Evolutionary conservation across 768 basidiomycete species (phyloP), one percentile per base, ranked within the genome.

Genomic region (Trametes cubensis): DNA sequence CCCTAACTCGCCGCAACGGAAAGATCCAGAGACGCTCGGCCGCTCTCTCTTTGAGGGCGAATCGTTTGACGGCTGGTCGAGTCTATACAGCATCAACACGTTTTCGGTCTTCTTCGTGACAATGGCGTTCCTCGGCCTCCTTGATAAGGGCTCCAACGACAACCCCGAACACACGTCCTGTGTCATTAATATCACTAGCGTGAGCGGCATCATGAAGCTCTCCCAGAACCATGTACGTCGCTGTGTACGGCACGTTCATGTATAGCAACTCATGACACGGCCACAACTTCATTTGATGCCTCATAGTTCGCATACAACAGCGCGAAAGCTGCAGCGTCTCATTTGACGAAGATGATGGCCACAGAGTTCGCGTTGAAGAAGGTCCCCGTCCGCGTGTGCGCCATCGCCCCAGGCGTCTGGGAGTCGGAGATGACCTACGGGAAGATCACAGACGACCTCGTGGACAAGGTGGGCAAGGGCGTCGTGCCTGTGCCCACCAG

Each of bases 31-130:
- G 61, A 81, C 87, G 6, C 71, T 92, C 8, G 84, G 92, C 11
- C 80, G 74, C n/a, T 83, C 87, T 10, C 73, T 93, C 42, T 94
- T 94, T 71, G 76, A 85, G 41, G 84, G 83, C 63, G 88, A 90
- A 64, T 79, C 81, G 4, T 81, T 84, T 59, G 83, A 85, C 21
- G 77, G 74, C 42, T 93, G 91, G 91, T 72, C 77, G 0, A 73
- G 83, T 41, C 72, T 90, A 17, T 92, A 84, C 69, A 71, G 75
- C 14, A 78, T 89, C 73, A 92, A 93, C 75, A 82, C 87, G 0
- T 85, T 87, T 69, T 86, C 92, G n/a, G 76, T 87, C 55, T 92
- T 84, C 76, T 93, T 92, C 70, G 81, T 86, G 62, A 89, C 89
- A 0, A 84, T 82, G 7, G 91, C 89, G 0, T 92, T 92, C 74